Evolutionary conservation across 1,284 basidiomycete genomes (phyloP), one percentile per base, ranked within the genome.

Genomic region (Meira nashicola): DNA sequence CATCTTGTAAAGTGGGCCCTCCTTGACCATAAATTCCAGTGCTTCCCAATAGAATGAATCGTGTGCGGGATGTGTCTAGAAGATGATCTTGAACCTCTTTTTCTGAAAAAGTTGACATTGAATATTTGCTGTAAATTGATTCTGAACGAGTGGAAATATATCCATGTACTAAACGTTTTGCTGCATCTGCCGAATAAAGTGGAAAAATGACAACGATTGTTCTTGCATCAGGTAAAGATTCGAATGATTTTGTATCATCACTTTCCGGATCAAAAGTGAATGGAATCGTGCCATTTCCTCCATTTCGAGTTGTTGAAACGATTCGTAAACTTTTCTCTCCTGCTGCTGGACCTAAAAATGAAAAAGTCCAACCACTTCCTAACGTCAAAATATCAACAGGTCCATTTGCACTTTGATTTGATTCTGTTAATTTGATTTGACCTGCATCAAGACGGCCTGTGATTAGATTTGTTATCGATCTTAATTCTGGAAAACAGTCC

Each of bases 311-410:
- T 67, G 82, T 83, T 0, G 80, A 79, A 59, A 87, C 64, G 15
- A 76, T 55, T 39, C 60, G 51, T 39, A 75, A 56, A 10, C 62
- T 38, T 0, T 62, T 23, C 0, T 63, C 14, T 17, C 33, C 8
- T 70, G 84, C 83, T 15, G 85, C 83, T 0, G 85, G 83, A 43
- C 84, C 80, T 48, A 88, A 80, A 76, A 87, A 88, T 11, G 80
- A 81, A 1, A 82, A 84, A 1, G 85, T 85, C 86, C 86, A 88
- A 40, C 86, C 86, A n/a, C 84, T 83, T 46, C 86, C 86, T 23
- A 88, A 82, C 55, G 87, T 83, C 43, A 87, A 82, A 41, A 87
- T 74, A 58, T 86, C 84, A 52, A 86, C 81, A 3, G 63, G 44
- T 21, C 25, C 23, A n/a, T n/a, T n/a, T n/a, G n/a, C n/a, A n/a